Evolutionary conservation across 2,329 filamentous ascomycete genomes (phyloP).

Genomic region (Trichoderma asperellum): DNA sequence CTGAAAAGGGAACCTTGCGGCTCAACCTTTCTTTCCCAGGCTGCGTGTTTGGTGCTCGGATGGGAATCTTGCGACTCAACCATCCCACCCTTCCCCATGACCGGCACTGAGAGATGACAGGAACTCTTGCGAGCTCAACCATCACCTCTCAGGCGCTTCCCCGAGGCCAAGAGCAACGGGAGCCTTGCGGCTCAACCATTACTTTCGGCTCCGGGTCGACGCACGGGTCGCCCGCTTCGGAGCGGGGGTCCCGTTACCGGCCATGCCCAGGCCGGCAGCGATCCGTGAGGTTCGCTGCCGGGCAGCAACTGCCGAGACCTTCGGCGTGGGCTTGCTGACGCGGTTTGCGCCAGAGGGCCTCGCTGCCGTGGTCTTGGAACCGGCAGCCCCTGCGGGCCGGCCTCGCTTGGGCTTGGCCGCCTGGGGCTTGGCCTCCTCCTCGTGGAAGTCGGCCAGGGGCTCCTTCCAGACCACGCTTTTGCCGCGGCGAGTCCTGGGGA

Average conservation of each 20-base stretch:
- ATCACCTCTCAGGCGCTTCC: background rate
- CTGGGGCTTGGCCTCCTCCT: conserved; percentile 21
- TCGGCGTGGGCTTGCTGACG: conserved; percentile 39
- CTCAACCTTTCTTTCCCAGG: conserved; percentile 8
- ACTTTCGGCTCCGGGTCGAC: conserved; percentile 36
- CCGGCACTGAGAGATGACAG: background rate
- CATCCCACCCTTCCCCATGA: conserved; percentile 6
- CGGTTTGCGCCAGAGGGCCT: conserved; percentile 32
- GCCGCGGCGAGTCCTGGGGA: conserved; percentile 32
- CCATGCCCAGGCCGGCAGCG: conserved; percentile 42
- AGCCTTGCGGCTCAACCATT: conserved; percentile 26
- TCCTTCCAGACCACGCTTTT: conserved; percentile 44
- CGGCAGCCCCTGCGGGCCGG: conserved; percentile 27
- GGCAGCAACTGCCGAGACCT: conserved; percentile 31
- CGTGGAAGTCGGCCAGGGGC: conserved; percentile 39
- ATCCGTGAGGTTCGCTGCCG: conserved; percentile 37
- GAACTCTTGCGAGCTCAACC: background rate
- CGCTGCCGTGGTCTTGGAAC: conserved; percentile 34
- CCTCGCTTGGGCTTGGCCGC: conserved; percentile 36
- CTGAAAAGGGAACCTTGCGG: conserved; percentile 1
- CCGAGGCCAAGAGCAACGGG: background rate
- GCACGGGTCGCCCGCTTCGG: conserved; percentile 41
- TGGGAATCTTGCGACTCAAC: conserved; percentile 8
- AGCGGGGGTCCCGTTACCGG: conserved; percentile 42
- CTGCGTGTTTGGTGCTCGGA: background rate